Percentiles rank a stretch among this genome's conserved stretches.
Evolutionary conservation across 495 filamentous ascomycete genomes (phyloP).

Genomic region (Neurospora sp.): DNA sequence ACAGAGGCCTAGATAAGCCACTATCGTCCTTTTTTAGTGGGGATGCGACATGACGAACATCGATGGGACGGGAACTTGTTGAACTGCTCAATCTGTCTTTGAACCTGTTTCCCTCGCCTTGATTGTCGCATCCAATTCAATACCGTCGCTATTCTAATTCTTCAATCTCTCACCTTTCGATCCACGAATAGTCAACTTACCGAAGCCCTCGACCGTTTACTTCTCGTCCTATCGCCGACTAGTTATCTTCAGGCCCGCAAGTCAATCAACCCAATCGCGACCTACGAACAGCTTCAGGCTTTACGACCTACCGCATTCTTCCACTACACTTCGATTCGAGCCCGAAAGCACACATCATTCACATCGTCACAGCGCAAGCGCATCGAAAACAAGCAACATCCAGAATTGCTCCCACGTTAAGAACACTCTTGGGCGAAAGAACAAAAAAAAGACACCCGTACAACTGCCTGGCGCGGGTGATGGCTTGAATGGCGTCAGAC

Average conservation of each 20-base stretch:
- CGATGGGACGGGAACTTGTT: neutral
- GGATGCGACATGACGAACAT: neutral
- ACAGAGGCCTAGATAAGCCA: neutral
- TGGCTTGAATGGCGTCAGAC: constrained; percentile 25
- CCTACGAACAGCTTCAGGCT: neutral
- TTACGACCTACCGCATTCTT: neutral
- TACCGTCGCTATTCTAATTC: neutral
- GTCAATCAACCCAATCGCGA: neutral
- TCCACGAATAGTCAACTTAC: neutral
- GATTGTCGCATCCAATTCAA: neutral
- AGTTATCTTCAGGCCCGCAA: neutral
- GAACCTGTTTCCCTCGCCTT: neutral
- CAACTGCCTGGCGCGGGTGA: neutral
- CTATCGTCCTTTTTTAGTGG: neutral
- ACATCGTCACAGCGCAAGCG: neutral
- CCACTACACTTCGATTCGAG: neutral
- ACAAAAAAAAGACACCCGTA: neutral
- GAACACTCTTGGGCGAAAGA: neutral
- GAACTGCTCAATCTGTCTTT: neutral
- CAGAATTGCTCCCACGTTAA: neutral
- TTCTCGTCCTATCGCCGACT: neutral
- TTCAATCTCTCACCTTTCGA: neutral
- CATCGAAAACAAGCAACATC: neutral
- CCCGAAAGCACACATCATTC: neutral
- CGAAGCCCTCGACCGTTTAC: neutral